Evolutionary conservation across 371 early-diverging fungal genomes (phyloP), one percentile per base, ranked within the genome.

Genomic region (Entomophthora muscae): DNA sequence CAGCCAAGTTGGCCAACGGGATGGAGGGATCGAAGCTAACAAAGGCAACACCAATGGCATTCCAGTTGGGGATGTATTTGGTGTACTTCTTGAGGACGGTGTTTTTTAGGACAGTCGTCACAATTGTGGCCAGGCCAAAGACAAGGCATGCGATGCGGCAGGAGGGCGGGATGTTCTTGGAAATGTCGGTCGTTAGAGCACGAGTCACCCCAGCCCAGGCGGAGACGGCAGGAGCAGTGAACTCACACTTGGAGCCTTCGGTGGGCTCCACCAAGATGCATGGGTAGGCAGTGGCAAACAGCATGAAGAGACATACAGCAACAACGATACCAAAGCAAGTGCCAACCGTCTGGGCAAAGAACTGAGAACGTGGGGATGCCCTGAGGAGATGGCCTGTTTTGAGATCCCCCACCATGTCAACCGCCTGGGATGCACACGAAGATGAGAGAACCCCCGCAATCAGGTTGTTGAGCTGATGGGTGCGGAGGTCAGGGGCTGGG

Each of bases 1-100:
- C 88, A 29, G 78, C 69, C 61, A 81, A 69, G 82, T 82, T 81
- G 32, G 84, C 77, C 27, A 80, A 55, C 22, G 81, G 76, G 28
- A 78, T 70, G 58, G 77, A 78, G 27, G 81, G 78, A 5, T 69
- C 67, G 33, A 78, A 71, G 66, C 79, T 84, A 55, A 86, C 80
- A 69, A 85, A 75, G 54, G 82, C 81, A 62, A 88, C 73, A 67
- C 88, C 88, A 24, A 85, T 69, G 51, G 88, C 83, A 65, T 75
- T 76, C 63, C 79, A 55, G 65, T 83, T 85, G 63, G 83, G 77
- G 70, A 80, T 69, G 66, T 70, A 81, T 32, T 70, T 69, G 52
- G 76, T 76, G 64, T 74, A 79, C 66, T 75, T 73, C 57, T 75
- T 57, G 32, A 83, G 81, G n/a, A 83, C 60, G 17, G 74, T 54